Base-by-base conservation (phyloP, 257 asterid species). In the Solanum medicagineum region DNA sequence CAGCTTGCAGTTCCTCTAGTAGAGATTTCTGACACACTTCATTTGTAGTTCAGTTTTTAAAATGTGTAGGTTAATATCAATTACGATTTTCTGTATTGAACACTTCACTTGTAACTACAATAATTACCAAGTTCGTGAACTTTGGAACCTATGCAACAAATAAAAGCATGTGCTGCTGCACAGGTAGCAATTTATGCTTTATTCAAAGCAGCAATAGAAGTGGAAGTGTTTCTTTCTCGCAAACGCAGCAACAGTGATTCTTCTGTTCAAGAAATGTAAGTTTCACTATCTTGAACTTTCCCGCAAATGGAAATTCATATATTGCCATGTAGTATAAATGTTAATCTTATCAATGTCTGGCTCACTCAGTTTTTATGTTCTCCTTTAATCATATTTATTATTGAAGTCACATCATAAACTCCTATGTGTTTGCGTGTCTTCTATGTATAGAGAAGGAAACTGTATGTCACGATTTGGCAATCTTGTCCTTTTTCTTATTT, bases 171-270 rank as follows among this genome's bases (percentile, higher is more conserved):
- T 77, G 47, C 13, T 77, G 77, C 60, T 80, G 51, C 81, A 65
- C 94, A 93, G 97, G 98, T 91, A 85, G 95, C 97, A 57, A 91
- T 87, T 17, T 94, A 93, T 90, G 94, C 95, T 80, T 84, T 93
- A 87, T 89, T 93, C 82, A 90, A 89, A 88, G 96, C 97, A 69
- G 94, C 91, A 66, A 89, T 91, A 44, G 93, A 92, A 85, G 97
- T 92, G 85, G 97, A 94, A 80, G 51, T 85, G 70, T 87, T 92
- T 91, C 97, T 92, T 84, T 92, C 97, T 56, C 97, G 91, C 53
- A 94, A 94, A 79, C 94, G 94, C 87, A 84, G 90, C 90, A 91
- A 84, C 94, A 89, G 85, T 85, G 89, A 90, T 49, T 92, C 96
- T 88, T 88, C 93, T 63, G 97, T 92, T 77, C 83, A 83, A 32